These are phyloP conservation scores for Fusarium devonianum DNA, from an alignment of 2,329 filamentous ascomycete genomes.

Conservation along the genomic window DNA sequence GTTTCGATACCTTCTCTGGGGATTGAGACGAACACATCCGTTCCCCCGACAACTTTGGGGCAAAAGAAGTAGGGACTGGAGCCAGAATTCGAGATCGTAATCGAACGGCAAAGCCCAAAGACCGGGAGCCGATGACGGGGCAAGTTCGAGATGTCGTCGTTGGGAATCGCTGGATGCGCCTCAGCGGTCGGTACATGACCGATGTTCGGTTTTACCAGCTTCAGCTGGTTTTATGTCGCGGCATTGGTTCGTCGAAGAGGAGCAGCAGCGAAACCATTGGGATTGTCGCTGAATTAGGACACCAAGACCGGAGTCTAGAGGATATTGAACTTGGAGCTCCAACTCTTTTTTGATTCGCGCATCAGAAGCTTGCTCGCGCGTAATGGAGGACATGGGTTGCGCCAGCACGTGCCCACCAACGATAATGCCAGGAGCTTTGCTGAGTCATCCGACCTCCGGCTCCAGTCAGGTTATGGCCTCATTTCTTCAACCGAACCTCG, in stretches of 20 bases:
- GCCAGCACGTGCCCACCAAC: constrained; percentile 38
- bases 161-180: constrained; percentile 26
- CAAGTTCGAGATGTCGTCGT: constrained; percentile 25
- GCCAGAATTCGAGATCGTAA: constrained; percentile 24
- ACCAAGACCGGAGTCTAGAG: neutral
- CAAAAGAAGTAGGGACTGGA: constrained; percentile 20
- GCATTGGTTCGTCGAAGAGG: constrained; percentile 22
- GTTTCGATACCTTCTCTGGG: constrained; percentile 2
- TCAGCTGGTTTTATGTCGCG: constrained; percentile 31
- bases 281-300: neutral
- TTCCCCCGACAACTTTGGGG: constrained; percentile 1
- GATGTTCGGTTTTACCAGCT: constrained; percentile 29
- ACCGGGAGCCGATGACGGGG: constrained; percentile 14
- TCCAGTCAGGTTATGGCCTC: constrained; percentile 51
- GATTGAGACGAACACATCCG: constrained; percentile 13
- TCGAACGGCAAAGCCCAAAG: constrained; percentile 7
- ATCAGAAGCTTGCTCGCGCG: constrained; percentile 8
- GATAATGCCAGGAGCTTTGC: constrained; percentile 34
- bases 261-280: constrained; percentile 10
- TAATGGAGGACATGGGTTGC: constrained; percentile 9
- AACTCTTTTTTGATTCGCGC: constrained; percentile 26
- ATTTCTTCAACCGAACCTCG: constrained; percentile 46
- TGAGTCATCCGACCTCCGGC: constrained; percentile 45
- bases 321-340: constrained; percentile 4
- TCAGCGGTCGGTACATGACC: constrained; percentile 44